These are phyloP conservation scores for Colletotrichum musae DNA, from an alignment of 2,329 filamentous ascomycete species.

Conservation along the genomic window DNA sequence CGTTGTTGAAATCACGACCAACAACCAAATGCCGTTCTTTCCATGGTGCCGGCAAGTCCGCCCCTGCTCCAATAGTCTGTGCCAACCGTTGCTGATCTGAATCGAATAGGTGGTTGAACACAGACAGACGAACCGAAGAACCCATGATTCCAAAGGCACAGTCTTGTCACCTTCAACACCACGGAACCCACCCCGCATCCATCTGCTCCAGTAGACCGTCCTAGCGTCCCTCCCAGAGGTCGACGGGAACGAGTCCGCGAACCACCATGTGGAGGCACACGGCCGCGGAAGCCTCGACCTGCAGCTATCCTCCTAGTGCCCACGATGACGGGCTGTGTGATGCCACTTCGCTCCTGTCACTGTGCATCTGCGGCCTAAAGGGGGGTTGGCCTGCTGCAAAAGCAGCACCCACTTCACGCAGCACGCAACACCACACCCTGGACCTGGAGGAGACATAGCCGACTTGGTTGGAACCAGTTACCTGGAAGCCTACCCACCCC, in stretches of 20 bases:
- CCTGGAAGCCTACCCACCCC: conserved; percentile 19
- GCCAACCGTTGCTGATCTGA: not conserved
- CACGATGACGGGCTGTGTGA: conserved; percentile 23
- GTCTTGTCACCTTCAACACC: not conserved
- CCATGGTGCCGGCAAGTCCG: not conserved
- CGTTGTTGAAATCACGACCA: not conserved
- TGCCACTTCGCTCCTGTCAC: conserved; percentile 21
- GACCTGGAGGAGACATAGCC: not conserved
- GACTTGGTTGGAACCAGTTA: conserved; percentile 21
- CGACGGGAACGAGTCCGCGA: not conserved
- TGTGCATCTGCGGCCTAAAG: conserved; percentile 16
- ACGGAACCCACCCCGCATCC: conserved; percentile 6
- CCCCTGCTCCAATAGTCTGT: not conserved
- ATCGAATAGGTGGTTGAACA: not conserved
- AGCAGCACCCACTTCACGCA: conserved; percentile 9
- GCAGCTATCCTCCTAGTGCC: conserved; percentile 33
- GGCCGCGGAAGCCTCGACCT: conserved; percentile 16
- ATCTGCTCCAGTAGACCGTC: not conserved
- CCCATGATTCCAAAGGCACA: not conserved
- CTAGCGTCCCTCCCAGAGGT: not conserved
- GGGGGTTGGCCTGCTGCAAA: conserved; percentile 8
- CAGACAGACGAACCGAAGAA: not conserved
- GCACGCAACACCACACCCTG: conserved; percentile 10
- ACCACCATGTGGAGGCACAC: conserved; percentile 6
- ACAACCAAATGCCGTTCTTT: not conserved